These are phyloP conservation scores for Hirsutella minnesotensis DNA, from an alignment of 2,329 filamentous ascomycete species.

Conservation along the genomic window DNA sequence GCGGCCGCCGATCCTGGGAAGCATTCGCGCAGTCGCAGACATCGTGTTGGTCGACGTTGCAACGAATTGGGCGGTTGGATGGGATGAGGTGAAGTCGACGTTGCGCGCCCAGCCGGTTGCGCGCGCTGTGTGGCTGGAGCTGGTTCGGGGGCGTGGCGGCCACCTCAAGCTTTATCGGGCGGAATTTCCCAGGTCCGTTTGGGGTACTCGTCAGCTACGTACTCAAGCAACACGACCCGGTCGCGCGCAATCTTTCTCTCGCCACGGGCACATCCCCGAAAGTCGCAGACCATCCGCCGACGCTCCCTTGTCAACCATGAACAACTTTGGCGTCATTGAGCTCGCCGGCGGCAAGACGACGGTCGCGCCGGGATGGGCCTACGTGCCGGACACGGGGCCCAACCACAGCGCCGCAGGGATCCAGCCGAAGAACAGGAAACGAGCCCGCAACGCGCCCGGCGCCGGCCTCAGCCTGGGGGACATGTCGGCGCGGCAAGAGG, in stretches of 20 bases:
- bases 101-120: no score
- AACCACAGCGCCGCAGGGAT: constrained; percentile 40
- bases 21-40: constrained; percentile 26
- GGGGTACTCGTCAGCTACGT: no score
- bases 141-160: no score
- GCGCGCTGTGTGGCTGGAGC: no score
- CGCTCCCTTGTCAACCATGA: constrained; percentile 40
- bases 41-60: constrained; percentile 21
- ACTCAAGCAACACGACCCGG: no score
- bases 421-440: constrained; percentile 53
- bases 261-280: no score
- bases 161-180: constrained; percentile 1
- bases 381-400: constrained; percentile 65
- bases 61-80: background rate
- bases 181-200: constrained; percentile 8
- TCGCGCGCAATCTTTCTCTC: no score
- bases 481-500: constrained; percentile 69
- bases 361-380: constrained; percentile 79
- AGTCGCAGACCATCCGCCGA: no score
- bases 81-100: no score
- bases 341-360: constrained; percentile 59
- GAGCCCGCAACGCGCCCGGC: constrained; percentile 47
- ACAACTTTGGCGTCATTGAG: constrained; percentile 71
- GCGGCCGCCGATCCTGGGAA: constrained; percentile 28
- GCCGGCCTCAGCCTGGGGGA: constrained; percentile 44